These are phyloP conservation scores for Trapa bicornis DNA, from an alignment of 345 rosid genomes.

Conservation along the genomic window DNA sequence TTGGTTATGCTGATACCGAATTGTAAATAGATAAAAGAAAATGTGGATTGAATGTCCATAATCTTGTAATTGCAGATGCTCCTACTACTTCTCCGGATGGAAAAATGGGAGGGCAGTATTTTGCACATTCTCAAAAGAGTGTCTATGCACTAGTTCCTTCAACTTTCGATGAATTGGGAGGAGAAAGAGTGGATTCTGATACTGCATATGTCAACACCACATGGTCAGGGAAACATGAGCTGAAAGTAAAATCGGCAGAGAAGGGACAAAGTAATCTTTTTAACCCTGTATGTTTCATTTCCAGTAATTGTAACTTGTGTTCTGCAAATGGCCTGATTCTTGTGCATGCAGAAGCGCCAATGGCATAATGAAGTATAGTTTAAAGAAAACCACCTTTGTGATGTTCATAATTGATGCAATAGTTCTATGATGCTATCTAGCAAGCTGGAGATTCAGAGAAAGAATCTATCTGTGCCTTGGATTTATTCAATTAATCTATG, in stretches of 20 bases:
- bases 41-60: not conserved
- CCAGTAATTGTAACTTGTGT: constrained; percentile 1
- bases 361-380: not conserved
- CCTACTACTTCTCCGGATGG: not conserved
- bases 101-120: not conserved
- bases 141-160: constrained; percentile 9
- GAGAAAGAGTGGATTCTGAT: constrained; percentile 4
- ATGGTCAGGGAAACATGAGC: constrained; percentile 9
- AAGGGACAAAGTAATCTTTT: constrained; percentile 17
- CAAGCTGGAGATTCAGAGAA: not conserved
- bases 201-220: constrained; percentile 11
- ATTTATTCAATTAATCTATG: not conserved
- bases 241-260: constrained; percentile 1
- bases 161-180: constrained; percentile 7
- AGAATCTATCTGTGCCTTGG: not conserved
- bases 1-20: not conserved
- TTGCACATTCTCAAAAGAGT: constrained; percentile 7
- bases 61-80: not conserved
- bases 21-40: not conserved
- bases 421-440: not conserved
- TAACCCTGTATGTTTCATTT: not conserved
- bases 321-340: not conserved
- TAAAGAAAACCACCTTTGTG: not conserved
- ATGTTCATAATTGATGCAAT: not conserved
- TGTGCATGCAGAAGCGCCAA: not conserved